Conservation (phyloP, 257 asterid species). For the Knoxia roxburghii region DNA sequence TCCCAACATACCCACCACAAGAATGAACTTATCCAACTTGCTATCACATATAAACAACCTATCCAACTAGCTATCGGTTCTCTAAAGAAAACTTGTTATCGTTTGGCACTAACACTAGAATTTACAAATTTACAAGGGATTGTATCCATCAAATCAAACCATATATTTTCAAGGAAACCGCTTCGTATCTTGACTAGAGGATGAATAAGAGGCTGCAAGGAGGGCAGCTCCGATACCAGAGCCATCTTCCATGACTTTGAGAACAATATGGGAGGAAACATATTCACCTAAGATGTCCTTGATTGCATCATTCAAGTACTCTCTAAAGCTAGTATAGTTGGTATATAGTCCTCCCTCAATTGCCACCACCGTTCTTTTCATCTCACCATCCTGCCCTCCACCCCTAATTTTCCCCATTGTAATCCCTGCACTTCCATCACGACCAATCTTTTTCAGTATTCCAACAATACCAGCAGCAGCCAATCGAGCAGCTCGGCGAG, state of each 20-base stretch:
- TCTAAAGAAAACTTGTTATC: too few species aligned
- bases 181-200: slow-evolving; percentile 31
- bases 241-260: slow-evolving; percentile 64
- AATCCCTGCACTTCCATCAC: slow-evolving; percentile 63
- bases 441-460: slow-evolving; percentile 77
- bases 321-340: slow-evolving; percentile 61
- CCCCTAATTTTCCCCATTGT: slow-evolving; percentile 35
- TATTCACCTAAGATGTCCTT: slow-evolving; percentile 63
- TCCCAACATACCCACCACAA: too few species aligned
- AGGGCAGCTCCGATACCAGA: slow-evolving; percentile 87
- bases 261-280: slow-evolving; percentile 48
- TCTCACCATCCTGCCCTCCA: slow-evolving; percentile 25
- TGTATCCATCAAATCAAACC: slow-evolving; percentile 13
- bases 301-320: slow-evolving; percentile 69
- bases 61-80: too few species aligned
- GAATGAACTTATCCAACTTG: too few species aligned
- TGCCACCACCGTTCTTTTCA: slow-evolving; percentile 72
- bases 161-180: slow-evolving; percentile 36
- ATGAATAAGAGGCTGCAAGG: slow-evolving; percentile 69
- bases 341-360: slow-evolving; percentile 71
- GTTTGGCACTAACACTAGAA: too few species aligned
- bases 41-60: too few species aligned
- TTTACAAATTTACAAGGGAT: too few species aligned
- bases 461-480: slow-evolving; percentile 97
- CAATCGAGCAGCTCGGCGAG: slow-evolving; percentile 76